Base-by-base conservation (phyloP, 2,329 filamentous ascomycete species). In the Botryotinia convoluta region DNA sequence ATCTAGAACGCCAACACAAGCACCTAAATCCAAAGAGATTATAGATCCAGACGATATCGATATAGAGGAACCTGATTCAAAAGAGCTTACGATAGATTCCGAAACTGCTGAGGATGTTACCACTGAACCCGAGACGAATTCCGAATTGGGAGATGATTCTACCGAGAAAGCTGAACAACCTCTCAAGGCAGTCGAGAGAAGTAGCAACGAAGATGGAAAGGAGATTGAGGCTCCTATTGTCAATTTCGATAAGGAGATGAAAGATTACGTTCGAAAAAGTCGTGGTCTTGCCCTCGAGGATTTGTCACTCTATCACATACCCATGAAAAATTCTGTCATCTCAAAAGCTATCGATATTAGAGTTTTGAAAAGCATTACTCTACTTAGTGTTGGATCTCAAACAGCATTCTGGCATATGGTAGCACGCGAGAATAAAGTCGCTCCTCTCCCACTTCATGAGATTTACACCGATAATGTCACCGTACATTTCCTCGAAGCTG, bases 381-480 rank as follows among this genome's bases (percentile, higher is more conserved):
- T 92, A 37, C 84, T 92, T 63, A 90, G 90, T 75, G 89, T 91
- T 29, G 90, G 90, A 1, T 83, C 86, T 8, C 90, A 92, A 79
- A 84, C 84, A 42, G 82, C 86, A 0, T 86, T 92, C 75, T 92
- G 90, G 90, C 82, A 83, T 2, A 80, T 87, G 72, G 81, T 92
- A 60, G 81, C 84, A 29, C 87, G 86, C 76, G 84, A 89, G 76
- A 89, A 90, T 78, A 84, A 84, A 69, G 77, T 82, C 1, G 81
- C 83, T 14, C 85, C 87, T 0, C 81, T 91, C 59, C 83, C 86
- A 0, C 80, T 92, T 60, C 83, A 85, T 67, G 88, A 86, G 75
- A 87, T 92, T 72, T 88, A 88, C 76, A 91, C 89, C 0, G 90
- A 92, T 78, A 87, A 91, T 75, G 89, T 91, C 32, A 87, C 88